Evolutionary conservation across 179 eudicot species (phyloP).

Genomic region (Kewa caespitosa): DNA sequence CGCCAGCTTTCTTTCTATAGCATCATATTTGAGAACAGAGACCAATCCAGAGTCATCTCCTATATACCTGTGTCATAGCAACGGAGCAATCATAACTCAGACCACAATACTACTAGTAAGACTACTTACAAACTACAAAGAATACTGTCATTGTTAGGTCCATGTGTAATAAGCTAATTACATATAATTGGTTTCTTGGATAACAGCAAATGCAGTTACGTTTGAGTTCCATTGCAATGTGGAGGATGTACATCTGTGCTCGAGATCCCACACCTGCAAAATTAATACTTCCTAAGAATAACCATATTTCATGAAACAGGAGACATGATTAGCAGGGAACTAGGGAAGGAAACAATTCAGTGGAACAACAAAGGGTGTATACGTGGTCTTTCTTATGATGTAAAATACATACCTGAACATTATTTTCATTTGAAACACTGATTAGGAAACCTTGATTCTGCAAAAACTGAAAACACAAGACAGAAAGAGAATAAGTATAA

Average conservation of each 20-base stretch:
- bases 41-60: slow-evolving; percentile 86
- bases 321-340: background rate
- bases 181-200: slow-evolving; percentile 74
- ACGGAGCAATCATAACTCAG: slow-evolving; percentile 20
- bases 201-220: slow-evolving; percentile 80
- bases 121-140: background rate
- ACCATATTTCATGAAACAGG: background rate
- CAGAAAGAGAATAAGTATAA: background rate
- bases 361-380: background rate
- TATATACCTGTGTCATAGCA: slow-evolving; percentile 60
- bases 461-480: slow-evolving; percentile 57
- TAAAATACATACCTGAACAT: slow-evolving; percentile 65
- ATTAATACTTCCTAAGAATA: slow-evolving; percentile 9
- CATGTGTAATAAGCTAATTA: slow-evolving; percentile 43
- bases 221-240: slow-evolving; percentile 76
- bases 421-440: slow-evolving; percentile 82
- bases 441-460: slow-evolving; percentile 87
- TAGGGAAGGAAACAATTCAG: slow-evolving; percentile 1
- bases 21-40: slow-evolving; percentile 66
- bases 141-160: background rate
- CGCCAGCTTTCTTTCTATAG: slow-evolving; percentile 51
- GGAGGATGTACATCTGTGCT: slow-evolving; percentile 60
- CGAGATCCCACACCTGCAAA: slow-evolving; percentile 93
- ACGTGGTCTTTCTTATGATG: background rate
- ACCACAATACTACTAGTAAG: slow-evolving; percentile 25